Conservation (phyloP, 148 eudicot genomes). For the Agrostemma githago region DNA sequence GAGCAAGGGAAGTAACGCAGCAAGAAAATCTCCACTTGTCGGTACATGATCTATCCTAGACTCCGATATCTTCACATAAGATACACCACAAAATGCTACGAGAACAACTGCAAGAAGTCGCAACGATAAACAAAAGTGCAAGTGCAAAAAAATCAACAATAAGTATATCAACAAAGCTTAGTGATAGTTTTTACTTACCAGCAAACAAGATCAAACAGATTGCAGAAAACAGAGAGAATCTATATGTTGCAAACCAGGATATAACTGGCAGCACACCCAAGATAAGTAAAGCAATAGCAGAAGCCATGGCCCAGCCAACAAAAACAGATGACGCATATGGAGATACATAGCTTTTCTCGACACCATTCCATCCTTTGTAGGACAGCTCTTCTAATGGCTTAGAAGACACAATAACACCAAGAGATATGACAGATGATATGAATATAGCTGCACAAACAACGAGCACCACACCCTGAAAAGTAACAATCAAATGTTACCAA, state of each 20-base stretch:
- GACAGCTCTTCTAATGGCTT: constrained; percentile 77
- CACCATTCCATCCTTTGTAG: constrained; percentile 66
- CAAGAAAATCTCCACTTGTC: constrained; percentile 77
- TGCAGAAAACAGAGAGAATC: constrained; percentile 86
- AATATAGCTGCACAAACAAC: constrained; percentile 62
- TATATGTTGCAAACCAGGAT: constrained; percentile 97
- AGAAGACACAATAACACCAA: constrained; percentile 85
- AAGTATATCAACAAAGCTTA: neutral
- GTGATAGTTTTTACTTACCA: constrained; percentile 33
- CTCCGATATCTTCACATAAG: constrained; percentile 67
- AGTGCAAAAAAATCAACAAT: neutral
- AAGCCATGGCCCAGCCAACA: constrained; percentile 96
- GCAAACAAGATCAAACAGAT: constrained; percentile 79
- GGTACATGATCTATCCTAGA: constrained; percentile 63
- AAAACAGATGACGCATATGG: constrained; percentile 78
- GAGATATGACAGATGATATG: constrained; percentile 73
- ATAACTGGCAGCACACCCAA: constrained; percentile 82
- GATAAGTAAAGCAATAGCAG: constrained; percentile 63
- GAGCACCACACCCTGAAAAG: constrained; percentile 70
- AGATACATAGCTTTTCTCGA: constrained; percentile 47
- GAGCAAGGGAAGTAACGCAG: constrained; percentile 90
- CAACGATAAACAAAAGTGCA: constrained; percentile 9
- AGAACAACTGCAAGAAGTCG: constrained; percentile 56
- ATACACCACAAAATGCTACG: constrained; percentile 84
- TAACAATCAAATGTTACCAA: constrained; percentile 18